A percentile compares a stretch with the other conserved stretches of the same genome.
Evolutionary conservation across 208 protist species (phyloP).

Genomic region (Novymonas esmeraldas): DNA sequence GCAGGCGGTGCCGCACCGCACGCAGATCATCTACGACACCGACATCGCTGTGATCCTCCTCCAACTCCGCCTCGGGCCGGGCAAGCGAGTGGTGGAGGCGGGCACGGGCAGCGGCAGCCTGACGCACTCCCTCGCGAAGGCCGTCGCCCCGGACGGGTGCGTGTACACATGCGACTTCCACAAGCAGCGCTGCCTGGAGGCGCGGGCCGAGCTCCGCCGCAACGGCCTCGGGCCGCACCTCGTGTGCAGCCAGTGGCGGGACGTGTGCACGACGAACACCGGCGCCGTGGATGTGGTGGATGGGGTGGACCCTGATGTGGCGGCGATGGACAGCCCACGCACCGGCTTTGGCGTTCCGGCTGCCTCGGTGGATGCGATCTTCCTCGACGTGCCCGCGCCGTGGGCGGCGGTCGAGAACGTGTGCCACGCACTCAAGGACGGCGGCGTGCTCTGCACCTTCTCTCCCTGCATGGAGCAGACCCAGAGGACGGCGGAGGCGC

Average conservation of each 20-base stretch:
- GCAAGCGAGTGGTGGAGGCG: conserved; percentile 83
- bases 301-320: conserved; percentile 42
- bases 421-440: conserved; percentile 71
- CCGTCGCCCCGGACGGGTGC: conserved; percentile 78
- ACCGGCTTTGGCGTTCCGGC: conserved; percentile 77
- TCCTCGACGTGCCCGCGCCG: conserved; percentile 93
- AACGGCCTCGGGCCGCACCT: conserved; percentile 64
- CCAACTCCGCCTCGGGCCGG: conserved; percentile 74
- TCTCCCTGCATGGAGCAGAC: conserved; percentile 95
- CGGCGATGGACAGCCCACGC: conserved; percentile 36
- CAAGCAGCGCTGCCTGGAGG: conserved; percentile 75
- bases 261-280: conserved; percentile 75
- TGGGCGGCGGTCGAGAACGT: conserved; percentile 90
- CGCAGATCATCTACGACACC: conserved; percentile 93
- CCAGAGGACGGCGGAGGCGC: conserved; percentile 72
- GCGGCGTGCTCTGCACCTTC: conserved; percentile 92
- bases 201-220: conserved; percentile 73
- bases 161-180: conserved; percentile 93
- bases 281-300: conserved; percentile 29
- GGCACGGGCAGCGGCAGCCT: conserved; percentile 92
- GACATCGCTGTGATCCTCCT: conserved; percentile 90
- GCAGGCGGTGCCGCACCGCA: conserved; percentile 87
- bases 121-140: conserved; percentile 82
- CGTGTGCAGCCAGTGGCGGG: conserved; percentile 78
- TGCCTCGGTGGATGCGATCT: conserved; percentile 86